Conservation (phyloP, 805 yeast species). For the Vanderwaltozyma polyspora region DNA sequence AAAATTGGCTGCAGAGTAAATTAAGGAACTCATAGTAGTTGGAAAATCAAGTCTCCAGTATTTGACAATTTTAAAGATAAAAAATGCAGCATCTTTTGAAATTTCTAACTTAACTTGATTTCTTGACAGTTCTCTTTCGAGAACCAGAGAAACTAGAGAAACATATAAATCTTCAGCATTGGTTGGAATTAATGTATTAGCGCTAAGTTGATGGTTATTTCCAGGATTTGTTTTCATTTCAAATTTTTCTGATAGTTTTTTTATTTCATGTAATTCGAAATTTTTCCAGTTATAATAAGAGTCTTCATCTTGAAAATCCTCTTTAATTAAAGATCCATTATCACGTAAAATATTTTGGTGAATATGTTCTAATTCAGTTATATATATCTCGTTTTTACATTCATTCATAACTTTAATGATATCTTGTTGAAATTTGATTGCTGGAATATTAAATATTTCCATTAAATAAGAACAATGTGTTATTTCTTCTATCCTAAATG, state of each 20-base stretch:
- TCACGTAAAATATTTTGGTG: conserved; percentile 13
- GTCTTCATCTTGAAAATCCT: conserved; percentile 28
- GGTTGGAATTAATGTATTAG: conserved; percentile 29
- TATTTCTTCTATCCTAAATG: conserved; percentile 45
- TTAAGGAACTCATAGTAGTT: conserved; percentile 37
- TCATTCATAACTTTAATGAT: conserved; percentile 25
- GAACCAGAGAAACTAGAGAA: conserved; percentile 32
- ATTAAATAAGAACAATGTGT: conserved; percentile 39
- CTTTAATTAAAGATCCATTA: conserved; percentile 21
- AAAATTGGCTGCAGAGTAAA: conserved; percentile 40
- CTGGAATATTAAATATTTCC: conserved; percentile 39
- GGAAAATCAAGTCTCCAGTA: conserved; percentile 47
- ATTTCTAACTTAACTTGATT: conserved; percentile 12
- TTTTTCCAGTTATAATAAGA: conserved; percentile 34
- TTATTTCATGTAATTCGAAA: conserved; percentile 26
- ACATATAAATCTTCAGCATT: conserved; percentile 32
- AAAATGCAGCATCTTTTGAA: conserved; percentile 34
- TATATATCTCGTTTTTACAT: conserved; percentile 11
- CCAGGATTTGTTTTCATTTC: conserved; percentile 1
- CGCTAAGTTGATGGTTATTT: background rate
- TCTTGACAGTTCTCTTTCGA: conserved; percentile 29
- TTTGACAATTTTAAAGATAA: conserved; percentile 36
- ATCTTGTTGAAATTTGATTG: conserved; percentile 43
- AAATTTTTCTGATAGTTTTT: conserved; percentile 20
- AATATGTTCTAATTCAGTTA: conserved; percentile 8